A percentile compares a stretch with the other conserved stretches of the same genome.
These are phyloP conservation scores for Mrakia gelida DNA, from an alignment of 768 basidiomycete genomes.

Conservation along the genomic window DNA sequence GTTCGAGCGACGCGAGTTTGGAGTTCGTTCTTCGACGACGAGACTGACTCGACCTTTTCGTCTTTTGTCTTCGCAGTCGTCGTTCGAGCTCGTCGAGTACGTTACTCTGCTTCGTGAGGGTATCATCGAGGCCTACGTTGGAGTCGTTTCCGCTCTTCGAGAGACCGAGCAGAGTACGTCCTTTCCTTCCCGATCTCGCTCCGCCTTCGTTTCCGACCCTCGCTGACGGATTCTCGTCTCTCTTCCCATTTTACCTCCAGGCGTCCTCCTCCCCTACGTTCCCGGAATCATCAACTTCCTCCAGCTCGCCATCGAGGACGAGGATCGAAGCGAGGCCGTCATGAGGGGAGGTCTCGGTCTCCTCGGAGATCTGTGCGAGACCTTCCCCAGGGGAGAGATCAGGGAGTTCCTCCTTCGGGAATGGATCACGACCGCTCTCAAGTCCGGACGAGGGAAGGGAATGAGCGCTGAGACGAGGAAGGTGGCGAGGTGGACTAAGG, in stretches of 20 bases:
- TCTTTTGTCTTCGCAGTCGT: conserved; percentile 21
- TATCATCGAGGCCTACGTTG: conserved; percentile 94
- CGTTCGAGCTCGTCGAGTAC: conserved; percentile 72
- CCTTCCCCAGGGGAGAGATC: conserved; percentile 74
- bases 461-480: conserved; percentile 75
- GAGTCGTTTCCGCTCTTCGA: conserved; percentile 86
- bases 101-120: conserved; percentile 84
- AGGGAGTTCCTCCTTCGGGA: conserved; percentile 71
- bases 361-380: conserved; percentile 86
- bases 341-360: conserved; percentile 75
- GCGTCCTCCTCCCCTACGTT: conserved; percentile 64
- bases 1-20: conserved; percentile 37
- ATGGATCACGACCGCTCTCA: conserved; percentile 69
- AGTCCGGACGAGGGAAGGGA: conserved; percentile 59
- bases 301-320: conserved; percentile 73
- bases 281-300: conserved; percentile 69
- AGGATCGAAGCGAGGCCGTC: conserved; percentile 71
- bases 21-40: not conserved
- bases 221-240: not conserved
- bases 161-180: conserved; percentile 68
- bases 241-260: conserved; percentile 42
- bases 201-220: no score
- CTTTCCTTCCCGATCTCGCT: conserved; percentile 17
- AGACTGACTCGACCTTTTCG: not conserved
- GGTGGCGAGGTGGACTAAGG: conserved; percentile 87